Evolutionary conservation across 768 basidiomycete genomes (phyloP).

Genomic region (Scleroderma bovista): DNA sequence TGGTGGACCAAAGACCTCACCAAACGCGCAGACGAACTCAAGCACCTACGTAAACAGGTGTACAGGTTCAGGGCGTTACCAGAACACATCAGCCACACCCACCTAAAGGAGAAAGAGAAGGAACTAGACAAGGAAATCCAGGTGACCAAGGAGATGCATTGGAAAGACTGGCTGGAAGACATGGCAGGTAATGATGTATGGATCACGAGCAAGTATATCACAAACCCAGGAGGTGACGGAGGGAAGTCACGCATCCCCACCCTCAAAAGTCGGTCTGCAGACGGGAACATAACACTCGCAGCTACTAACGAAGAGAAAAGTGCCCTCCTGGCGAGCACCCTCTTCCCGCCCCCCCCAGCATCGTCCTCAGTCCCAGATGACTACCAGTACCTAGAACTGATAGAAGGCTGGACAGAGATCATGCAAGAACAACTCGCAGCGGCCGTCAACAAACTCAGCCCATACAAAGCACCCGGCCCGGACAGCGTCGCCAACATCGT

Average conservation of each 20-base stretch:
- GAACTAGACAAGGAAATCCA: neutral
- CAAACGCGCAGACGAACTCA: neutral
- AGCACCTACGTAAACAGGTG: neutral
- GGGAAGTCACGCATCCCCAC: neutral
- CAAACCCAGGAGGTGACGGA: neutral
- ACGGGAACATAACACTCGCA: neutral
- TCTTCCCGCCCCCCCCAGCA: slow-evolving; percentile 18
- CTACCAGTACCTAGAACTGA: slow-evolving; percentile 4
- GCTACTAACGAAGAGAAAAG: slow-evolving; percentile 19
- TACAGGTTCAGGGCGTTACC: neutral
- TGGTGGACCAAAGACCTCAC: slow-evolving; percentile 19
- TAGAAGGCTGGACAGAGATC: neutral
- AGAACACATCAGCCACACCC: neutral
- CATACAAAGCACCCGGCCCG: slow-evolving; percentile 18
- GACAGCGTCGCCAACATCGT: slow-evolving; percentile 23
- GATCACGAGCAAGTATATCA: slow-evolving; percentile 6
- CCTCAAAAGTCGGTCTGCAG: neutral
- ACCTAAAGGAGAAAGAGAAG: neutral
- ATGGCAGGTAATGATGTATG: neutral
- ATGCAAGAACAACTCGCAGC: slow-evolving; percentile 6
- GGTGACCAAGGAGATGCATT: slow-evolving; percentile 4
- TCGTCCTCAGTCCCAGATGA: neutral
- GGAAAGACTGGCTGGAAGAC: slow-evolving; percentile 6
- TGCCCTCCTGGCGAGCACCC: slow-evolving; percentile 9
- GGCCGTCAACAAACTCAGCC: slow-evolving; percentile 3